Base-by-base conservation (phyloP, 1,284 basidiomycete species). In the Cerrena zonata region DNA sequence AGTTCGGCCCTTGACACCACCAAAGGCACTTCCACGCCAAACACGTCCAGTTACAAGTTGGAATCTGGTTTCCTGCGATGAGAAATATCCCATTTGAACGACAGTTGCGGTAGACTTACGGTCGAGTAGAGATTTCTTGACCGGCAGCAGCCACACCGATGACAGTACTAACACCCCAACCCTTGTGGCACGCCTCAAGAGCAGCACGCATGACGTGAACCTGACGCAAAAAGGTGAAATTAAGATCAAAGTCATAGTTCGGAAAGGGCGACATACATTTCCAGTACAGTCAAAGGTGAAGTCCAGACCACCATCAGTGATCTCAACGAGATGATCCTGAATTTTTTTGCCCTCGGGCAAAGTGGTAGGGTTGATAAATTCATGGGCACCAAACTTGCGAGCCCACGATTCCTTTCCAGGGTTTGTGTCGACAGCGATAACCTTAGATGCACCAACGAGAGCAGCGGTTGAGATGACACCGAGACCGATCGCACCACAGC, bases 221-320 rank as follows among this genome's bases (percentile, higher is more conserved):
- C 85, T 86, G 45, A 15, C 4, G 5, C 23, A 34, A 25, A 15
- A 7, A 48, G 39, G 36, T n/a, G 23, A 22, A 42, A 42, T 42
- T 22, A 7, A 10, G 15, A 10, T n/a, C 37, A 22, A 15, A 15
- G 21, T 7, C 15, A 15, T 36, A n/a, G 40, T 22, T 44, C 5
- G 18, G 23, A 11, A 4, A 27, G 43, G 15, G 12, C 4, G 3
- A 71, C 77, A 55, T 56, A 89, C 92, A 65, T 96, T 97, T 38
- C 95, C 95, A 10, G 95, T 99, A 61, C 86, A 89, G 69, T 99
- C 96, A 64, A 94, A 99, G 4, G 96, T 99, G 69, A 87, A 98
- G 73, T 99, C 96, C 36, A 97, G 77, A 25, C 96, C 96, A 37
- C 96, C 96, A 63, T 99, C 96, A 19, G 94, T 99, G 59, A 94